Base-by-base conservation (phyloP, 495 filamentous ascomycete genomes). In the Cercophora scortea region DNA sequence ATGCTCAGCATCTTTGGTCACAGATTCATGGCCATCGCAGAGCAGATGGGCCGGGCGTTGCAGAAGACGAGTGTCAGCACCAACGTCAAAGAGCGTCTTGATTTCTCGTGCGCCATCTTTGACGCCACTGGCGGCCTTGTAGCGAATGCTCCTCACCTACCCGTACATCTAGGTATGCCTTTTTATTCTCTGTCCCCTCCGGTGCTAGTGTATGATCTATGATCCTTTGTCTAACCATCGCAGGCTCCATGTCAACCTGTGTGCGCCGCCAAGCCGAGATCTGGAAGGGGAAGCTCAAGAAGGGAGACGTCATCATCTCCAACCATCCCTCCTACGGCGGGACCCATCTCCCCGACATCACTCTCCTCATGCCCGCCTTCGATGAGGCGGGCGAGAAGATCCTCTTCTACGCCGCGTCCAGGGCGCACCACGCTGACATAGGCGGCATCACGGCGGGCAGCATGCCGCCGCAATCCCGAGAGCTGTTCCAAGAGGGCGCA, bases 41-140 rank as follows among this genome's bases (percentile, higher is more conserved):
- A 98, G 69, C 92, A 96, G 65, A 97, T 96, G 92, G 93, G 93
- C 5, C 76, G 90, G 49, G 91, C 93, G 3, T 74, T 98, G 32
- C 93, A 97, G 59, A 98, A 96, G 77, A 98, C 93, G 0, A 92
- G 88, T 56, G 93, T 98, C 45, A 94, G 88, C 52, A 98, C 93
- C 5, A 98, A 98, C 63, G 93, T 98, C 61, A 98, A 98, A 61
- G 93, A 98, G 68, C 84, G 93, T 2, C 79, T 98, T 5, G 93
- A 98, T 61, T 98, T 96, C 58, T 96, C 90, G 2, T 98, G 93
- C 58, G 93, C 93, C 35, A 79, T 98, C 12, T 98, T 98, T 57
- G 93, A 96, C 55, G 79, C 85, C 2, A 79, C 82, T n/a, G 93
- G 93, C 12, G 91, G 89, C 0, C 72, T 98, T 1, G 93, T 98